Evolutionary conservation across 306 rosid species (phyloP), one percentile per base, ranked within the genome.

Genomic region (Trifolium pratense): DNA sequence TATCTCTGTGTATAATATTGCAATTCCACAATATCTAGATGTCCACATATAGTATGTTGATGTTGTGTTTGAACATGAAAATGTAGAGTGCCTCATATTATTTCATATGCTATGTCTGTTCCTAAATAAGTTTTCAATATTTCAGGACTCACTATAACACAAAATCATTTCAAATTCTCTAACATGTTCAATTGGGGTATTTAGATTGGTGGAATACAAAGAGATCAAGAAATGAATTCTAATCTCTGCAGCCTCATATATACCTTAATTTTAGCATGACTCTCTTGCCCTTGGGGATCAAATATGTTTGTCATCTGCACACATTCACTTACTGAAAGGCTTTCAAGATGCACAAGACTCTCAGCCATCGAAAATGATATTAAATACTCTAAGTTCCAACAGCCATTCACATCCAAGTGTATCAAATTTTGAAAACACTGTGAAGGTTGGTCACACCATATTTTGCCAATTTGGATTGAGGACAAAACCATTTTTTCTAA

Each of bases 331-430:
- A 88, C 48, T 3, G 43, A 18, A 9, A 88, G 84, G 13, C 34
- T 75, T 72, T 79, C 45, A 32, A 88, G 87, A 14, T 66, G 79
- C 32, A 3, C 55, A 3, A 84, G 45, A 56, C 60, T 29, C n/a
- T 12, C 25, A 1, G 83, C 87, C 79, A 75, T 58, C 1, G 75
- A 66, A 62, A 69, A 16, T 25, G 84, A 34, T 0, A 70, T 7
- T 10, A 80, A 45, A 32, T 63, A 34, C 37, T n/a, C 15, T 15
- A 80, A 69, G 2, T 77, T 25, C 4, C 21, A 0, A 70, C 84
- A 79, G 8, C 15, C 73, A 25, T 75, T 58, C 7, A 83, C 76
- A 21, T 60, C 65, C 48, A 64, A 70, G n/a, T 49, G 68, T 5
- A 6, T 18, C 73, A 81, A 32, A 68, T 73, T 65, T 57, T 42